Base-by-base conservation (phyloP, 148 eudicot species). In the Chenopodium album region DNA sequence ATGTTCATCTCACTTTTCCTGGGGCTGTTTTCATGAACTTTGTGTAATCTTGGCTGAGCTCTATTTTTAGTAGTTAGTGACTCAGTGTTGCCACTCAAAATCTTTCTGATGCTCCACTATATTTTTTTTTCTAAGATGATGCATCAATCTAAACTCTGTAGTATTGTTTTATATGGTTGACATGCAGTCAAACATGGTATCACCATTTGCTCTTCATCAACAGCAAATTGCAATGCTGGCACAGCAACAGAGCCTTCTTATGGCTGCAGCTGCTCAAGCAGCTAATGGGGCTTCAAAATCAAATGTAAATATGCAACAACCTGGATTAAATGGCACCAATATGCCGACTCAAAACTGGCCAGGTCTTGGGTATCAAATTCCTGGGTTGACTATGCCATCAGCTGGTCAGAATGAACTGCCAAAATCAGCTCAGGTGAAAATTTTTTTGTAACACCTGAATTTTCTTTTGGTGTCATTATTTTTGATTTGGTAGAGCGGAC, bases 221-320 rank as follows among this genome's bases (percentile, higher is more conserved):
- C 98, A 92, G 83, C 99, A 96, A 87, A 89, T 96, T 66, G 95
- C 94, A 46, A 87, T 94, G 93, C 83, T 96, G 62, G 97, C 98
- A 76, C 99, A 96, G 80, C 99, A 96, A 73, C 99, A 96, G 76
- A 86, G 94, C 52, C 89, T 96, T 86, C 87, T 94, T 73, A 90
- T 96, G 92, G 98, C 98, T 31, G 99, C 98, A 31, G 96, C 98
- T 9, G 92, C 91, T 82, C 92, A 91, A 85, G 85, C 93, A 54
- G 88, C 86, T 78, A 90, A 90, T 60, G 94, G 88, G 28, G 77
- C 81, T 72, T 87, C 92, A 50, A 91, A 92, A 82, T 52, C 83
- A 79, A 84, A 89, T 32, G 87, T 69, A 67, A 89, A 88, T 82
- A 44, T 81, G 59, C 90, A 82, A 82, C 94, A 87, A 50, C 85